These are phyloP conservation scores for Rhynchospora tenuis DNA, from an alignment of 176 grass and related monocot genomes.

Conservation along the genomic window DNA sequence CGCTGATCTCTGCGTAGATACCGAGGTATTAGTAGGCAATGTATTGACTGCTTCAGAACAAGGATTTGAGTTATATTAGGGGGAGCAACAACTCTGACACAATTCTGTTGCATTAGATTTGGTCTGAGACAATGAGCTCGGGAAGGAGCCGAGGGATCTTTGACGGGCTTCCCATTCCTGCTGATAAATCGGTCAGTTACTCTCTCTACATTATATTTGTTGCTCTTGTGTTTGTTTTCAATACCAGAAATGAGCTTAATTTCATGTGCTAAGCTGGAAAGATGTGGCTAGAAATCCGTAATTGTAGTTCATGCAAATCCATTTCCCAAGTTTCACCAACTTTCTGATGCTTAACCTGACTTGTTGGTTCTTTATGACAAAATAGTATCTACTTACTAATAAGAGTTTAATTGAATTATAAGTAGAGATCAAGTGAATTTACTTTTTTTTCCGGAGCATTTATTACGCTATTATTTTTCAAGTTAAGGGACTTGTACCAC, in stretches of 20 bases:
- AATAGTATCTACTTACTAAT: not conserved
- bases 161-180: slow-evolving; percentile 80
- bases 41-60: not conserved
- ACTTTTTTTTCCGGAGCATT: not conserved
- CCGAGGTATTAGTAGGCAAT: not conserved
- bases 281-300: not conserved
- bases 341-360: not conserved
- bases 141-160: slow-evolving; percentile 58
- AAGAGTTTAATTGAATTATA: not conserved
- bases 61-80: not conserved
- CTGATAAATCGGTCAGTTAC: slow-evolving; percentile 67
- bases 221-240: not conserved
- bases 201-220: not conserved
- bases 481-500: too few species aligned
- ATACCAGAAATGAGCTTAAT: not conserved
- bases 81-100: not conserved
- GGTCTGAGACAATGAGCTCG: slow-evolving; percentile 48
- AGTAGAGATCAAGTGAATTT: not conserved
- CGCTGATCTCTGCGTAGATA: not conserved
- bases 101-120: slow-evolving; percentile 15
- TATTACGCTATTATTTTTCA: not conserved
- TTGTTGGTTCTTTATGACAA: not conserved
- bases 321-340: not conserved
- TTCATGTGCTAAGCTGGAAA: not conserved
- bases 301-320: not conserved